These are phyloP conservation scores for Xylaria curta DNA, from an alignment of 495 filamentous ascomycete species.

Conservation along the genomic window DNA sequence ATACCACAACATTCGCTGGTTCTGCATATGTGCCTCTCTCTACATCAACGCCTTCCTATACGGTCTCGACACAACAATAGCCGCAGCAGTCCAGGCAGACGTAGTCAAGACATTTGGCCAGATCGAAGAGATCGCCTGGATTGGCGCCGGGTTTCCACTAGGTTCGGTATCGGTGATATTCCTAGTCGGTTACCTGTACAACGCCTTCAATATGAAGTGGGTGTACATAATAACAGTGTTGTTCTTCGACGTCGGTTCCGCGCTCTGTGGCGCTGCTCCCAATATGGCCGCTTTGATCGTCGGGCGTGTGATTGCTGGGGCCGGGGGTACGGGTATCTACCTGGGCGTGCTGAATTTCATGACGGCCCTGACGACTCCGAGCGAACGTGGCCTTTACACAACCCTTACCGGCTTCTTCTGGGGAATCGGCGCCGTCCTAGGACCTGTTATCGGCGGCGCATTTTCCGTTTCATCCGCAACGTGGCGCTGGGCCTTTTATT, in stretches of 20 bases:
- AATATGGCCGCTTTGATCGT: slow-evolving; percentile 59
- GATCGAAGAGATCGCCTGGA: slow-evolving; percentile 63
- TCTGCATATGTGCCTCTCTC: slow-evolving; percentile 54
- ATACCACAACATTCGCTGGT: slow-evolving; percentile 43
- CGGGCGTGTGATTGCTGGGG: slow-evolving; percentile 51
- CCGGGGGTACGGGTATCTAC: slow-evolving; percentile 59
- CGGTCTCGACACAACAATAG: slow-evolving; percentile 67
- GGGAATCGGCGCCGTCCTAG: slow-evolving; percentile 61
- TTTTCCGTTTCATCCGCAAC: slow-evolving; percentile 59
- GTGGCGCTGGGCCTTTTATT: slow-evolving; percentile 74
- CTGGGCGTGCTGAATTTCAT: slow-evolving; percentile 54
- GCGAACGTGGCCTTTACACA: slow-evolving; percentile 58
- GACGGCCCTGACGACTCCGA: slow-evolving; percentile 47
- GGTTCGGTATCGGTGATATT: slow-evolving; percentile 56
- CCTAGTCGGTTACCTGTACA: slow-evolving; percentile 41
- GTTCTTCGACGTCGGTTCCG: slow-evolving; percentile 60
- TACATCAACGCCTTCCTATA: slow-evolving; percentile 59
- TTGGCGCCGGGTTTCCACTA: slow-evolving; percentile 61
- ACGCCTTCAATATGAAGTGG: slow-evolving; percentile 59
- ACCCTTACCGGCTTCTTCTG: slow-evolving; percentile 50
- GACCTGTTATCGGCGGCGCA: slow-evolving; percentile 68
- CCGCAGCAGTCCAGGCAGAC: slow-evolving; percentile 63
- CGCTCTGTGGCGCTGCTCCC: slow-evolving; percentile 60
- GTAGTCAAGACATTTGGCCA: slow-evolving; percentile 58
- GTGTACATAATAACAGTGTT: slow-evolving; percentile 54